phyloP scores from a whole-genome alignment of 2,329 filamentous ascomycete genomes.

The Fusarium aywerte region DNA sequence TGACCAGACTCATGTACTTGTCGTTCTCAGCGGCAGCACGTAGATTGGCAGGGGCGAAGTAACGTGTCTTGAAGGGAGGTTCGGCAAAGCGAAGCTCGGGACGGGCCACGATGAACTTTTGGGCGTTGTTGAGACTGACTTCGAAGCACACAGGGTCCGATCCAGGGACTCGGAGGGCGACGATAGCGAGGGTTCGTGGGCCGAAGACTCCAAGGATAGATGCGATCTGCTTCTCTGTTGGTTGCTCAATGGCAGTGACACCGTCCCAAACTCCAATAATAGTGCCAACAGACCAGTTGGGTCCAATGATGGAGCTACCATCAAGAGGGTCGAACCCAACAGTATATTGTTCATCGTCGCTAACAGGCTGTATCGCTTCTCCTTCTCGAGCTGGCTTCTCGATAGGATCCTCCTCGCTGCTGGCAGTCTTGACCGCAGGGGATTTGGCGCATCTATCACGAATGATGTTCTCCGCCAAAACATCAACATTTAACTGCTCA shows the following conservation, averaged over 20 bases:
- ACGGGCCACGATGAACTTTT: slow-evolving; percentile 54
- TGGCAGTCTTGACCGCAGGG: slow-evolving; percentile 60
- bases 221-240: slow-evolving; percentile 57
- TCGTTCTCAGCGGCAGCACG: slow-evolving; percentile 64
- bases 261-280: slow-evolving; percentile 71
- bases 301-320: slow-evolving; percentile 68
- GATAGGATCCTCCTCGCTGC: slow-evolving; percentile 70
- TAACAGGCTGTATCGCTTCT: not conserved
- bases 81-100: slow-evolving; percentile 52
- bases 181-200: slow-evolving; percentile 64
- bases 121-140: slow-evolving; percentile 54
- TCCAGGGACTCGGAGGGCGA: slow-evolving; percentile 63
- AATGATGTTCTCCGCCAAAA: slow-evolving; percentile 61
- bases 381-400: slow-evolving; percentile 52
- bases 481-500: slow-evolving; percentile 68
- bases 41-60: slow-evolving; percentile 72
- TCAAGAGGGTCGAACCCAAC: slow-evolving; percentile 73
- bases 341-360: slow-evolving; percentile 60
- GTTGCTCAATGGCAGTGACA: slow-evolving; percentile 56
- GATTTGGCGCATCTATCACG: slow-evolving; percentile 58
- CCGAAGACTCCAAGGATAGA: slow-evolving; percentile 65
- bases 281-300: slow-evolving; percentile 68
- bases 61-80: slow-evolving; percentile 60
- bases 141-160: slow-evolving; percentile 60
- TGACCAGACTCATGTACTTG: slow-evolving; percentile 61